phyloP scores from a whole-genome alignment of 805 yeast species.

The Kodamaea sagamina region DNA sequence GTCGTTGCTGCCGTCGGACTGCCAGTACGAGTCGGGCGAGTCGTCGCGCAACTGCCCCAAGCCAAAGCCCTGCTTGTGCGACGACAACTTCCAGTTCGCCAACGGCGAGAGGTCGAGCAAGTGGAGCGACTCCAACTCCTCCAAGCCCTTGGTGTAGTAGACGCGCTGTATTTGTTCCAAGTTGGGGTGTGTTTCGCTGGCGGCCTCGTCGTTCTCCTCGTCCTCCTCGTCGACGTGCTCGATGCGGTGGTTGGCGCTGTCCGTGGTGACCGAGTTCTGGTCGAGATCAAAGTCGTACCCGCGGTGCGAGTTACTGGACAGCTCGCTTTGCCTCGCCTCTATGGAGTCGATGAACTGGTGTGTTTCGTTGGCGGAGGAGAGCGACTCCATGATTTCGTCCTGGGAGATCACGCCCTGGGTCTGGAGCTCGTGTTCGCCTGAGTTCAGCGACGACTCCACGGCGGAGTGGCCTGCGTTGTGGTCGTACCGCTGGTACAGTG shows the following conservation, averaged over 20 bases:
- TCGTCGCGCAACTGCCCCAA: constrained; percentile 72
- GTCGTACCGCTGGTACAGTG: constrained; percentile 7
- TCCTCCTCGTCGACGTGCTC: constrained; percentile 12
- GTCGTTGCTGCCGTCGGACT: constrained; percentile 75
- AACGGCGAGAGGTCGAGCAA: constrained; percentile 74
- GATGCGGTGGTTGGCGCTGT: constrained; percentile 6
- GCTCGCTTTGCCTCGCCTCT: constrained; percentile 6
- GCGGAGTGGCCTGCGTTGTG: constrained; percentile 2
- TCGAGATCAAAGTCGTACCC: constrained; percentile 19
- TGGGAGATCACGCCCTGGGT: constrained; percentile 31
- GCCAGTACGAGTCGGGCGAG: constrained; percentile 81
- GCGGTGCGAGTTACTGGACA: constrained; percentile 5
- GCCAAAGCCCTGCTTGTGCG: constrained; percentile 72
- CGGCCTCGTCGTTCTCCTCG: constrained; percentile 18
- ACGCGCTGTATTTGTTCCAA: constrained; percentile 43
- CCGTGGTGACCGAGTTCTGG: constrained; percentile 13
- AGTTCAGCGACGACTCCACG: constrained; percentile 7
- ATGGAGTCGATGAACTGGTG: constrained; percentile 7
- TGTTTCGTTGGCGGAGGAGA: constrained; percentile 17
- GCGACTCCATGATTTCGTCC: constrained; percentile 33
- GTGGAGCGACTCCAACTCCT: constrained; percentile 57
- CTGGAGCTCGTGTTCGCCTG: constrained; percentile 26
- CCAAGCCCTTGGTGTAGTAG: constrained; percentile 48
- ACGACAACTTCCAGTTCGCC: constrained; percentile 84
- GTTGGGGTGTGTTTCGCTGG: constrained; percentile 33